A percentile compares a stretch with the other conserved stretches of the same genome.
These are phyloP conservation scores for Thelephora ganbajun DNA, from an alignment of 768 basidiomycete species.

Conservation along the genomic window DNA sequence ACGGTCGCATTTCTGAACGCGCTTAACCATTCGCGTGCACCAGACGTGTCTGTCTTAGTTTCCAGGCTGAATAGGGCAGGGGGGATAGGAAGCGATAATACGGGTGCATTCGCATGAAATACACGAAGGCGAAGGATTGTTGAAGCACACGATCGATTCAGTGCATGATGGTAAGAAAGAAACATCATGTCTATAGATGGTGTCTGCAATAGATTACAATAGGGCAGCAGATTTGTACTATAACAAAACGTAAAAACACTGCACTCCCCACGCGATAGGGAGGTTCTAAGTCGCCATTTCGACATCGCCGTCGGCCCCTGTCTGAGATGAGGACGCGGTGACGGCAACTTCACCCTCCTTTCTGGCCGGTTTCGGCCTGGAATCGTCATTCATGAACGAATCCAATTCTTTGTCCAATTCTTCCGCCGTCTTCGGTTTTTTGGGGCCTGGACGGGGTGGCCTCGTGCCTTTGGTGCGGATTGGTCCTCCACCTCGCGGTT, in stretches of 20 bases:
- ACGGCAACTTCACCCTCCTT: conserved; percentile 9
- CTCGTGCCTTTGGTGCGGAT: conserved; percentile 22
- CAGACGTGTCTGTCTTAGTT: conserved; percentile 25
- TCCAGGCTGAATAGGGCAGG: conserved; percentile 24
- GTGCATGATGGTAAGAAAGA: no score
- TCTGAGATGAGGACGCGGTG: conserved; percentile 7
- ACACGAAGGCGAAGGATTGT: no score
- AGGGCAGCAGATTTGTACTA: no score
- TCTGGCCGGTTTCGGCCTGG: conserved; percentile 18
- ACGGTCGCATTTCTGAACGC: conserved; percentile 31
- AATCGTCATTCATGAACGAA: conserved; percentile 60
- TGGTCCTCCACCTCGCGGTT: conserved; percentile 15
- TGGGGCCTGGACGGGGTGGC: conserved; percentile 14
- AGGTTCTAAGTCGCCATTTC: conserved; percentile 32
- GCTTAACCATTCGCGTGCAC: conserved; percentile 42
- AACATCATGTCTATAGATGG: no score
- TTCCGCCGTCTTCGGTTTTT: conserved; percentile 58
- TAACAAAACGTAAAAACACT: no score
- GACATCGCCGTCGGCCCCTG: conserved; percentile 27
- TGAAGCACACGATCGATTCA: no score
- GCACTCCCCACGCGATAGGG: not conserved
- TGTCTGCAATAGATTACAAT: no score
- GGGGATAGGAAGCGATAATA: conserved; percentile 22
- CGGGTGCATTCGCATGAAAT: no score
- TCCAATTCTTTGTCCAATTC: conserved; percentile 86